Evolutionary conservation across 2,329 filamentous ascomycete genomes (phyloP).

Genomic region (Monosporascus cannonballus): DNA sequence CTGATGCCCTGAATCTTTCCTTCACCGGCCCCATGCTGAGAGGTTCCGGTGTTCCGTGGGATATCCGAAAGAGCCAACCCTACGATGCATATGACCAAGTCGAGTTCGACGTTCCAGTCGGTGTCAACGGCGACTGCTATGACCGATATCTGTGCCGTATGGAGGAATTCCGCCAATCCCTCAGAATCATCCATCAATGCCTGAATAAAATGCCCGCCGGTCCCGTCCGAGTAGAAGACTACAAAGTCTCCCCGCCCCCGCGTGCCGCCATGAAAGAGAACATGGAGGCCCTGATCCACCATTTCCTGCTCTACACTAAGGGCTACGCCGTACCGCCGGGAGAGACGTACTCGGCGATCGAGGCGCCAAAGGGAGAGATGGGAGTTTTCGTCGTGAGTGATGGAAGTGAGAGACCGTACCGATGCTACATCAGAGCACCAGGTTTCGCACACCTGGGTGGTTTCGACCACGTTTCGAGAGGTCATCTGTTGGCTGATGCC

Average conservation of each 20-base stretch:
- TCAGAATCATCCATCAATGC: slow-evolving; percentile 98
- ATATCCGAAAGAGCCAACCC: slow-evolving; percentile 91
- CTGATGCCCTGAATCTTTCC: slow-evolving; percentile 93
- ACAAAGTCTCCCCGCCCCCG: slow-evolving; percentile 96
- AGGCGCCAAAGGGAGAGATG: slow-evolving; percentile 99
- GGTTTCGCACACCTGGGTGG: slow-evolving; percentile 92
- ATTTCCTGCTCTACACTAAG: slow-evolving; percentile 98
- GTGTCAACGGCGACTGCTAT: slow-evolving; percentile 97
- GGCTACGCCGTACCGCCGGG: slow-evolving; percentile 95
- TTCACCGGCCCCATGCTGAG: slow-evolving; percentile 98
- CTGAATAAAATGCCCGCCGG: slow-evolving; percentile 98
- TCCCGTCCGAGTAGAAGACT: slow-evolving; percentile 93
- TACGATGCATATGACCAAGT: slow-evolving; percentile 98
- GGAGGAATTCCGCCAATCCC: slow-evolving; percentile 98
- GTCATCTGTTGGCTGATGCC: slow-evolving; percentile 90
- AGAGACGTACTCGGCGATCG: slow-evolving; percentile 96
- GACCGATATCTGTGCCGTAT: slow-evolving; percentile 98
- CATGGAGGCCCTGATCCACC: slow-evolving; percentile 99
- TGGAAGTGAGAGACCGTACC: slow-evolving; percentile 91
- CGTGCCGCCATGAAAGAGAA: slow-evolving; percentile 99
- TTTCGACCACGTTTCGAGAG: slow-evolving; percentile 89
- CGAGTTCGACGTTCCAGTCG: slow-evolving; percentile 96
- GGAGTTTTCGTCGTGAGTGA: slow-evolving; percentile 95
- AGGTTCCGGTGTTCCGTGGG: slow-evolving; percentile 92
- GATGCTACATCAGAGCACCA: slow-evolving; percentile 94